These are phyloP conservation scores for Penicillium tannophilum DNA, from an alignment of 495 filamentous ascomycete species.

Conservation along the genomic window DNA sequence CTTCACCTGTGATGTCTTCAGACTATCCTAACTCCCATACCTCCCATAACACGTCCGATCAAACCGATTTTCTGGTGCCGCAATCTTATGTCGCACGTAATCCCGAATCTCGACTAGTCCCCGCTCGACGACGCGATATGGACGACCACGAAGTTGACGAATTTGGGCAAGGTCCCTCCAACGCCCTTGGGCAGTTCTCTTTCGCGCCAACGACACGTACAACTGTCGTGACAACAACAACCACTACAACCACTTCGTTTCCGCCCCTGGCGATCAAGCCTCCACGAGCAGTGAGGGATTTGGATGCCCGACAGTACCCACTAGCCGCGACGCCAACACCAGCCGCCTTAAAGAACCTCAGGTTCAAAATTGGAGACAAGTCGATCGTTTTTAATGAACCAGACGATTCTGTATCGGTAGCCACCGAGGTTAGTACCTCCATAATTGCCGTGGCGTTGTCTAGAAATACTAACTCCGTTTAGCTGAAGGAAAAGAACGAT, in stretches of 20 bases:
- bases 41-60: conserved; percentile 13
- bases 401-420: conserved; percentile 55
- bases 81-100: conserved; percentile 18
- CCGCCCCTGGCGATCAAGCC: conserved; percentile 79
- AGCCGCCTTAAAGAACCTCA: conserved; percentile 67
- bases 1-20: conserved; percentile 23
- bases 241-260: conserved; percentile 86
- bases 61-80: conserved; percentile 20
- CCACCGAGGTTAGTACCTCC: conserved; percentile 54
- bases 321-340: conserved; percentile 82
- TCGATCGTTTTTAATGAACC: conserved; percentile 69
- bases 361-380: conserved; percentile 68
- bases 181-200: conserved; percentile 64
- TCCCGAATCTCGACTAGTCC: conserved; percentile 22
- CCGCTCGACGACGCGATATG: conserved; percentile 30
- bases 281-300: conserved; percentile 68
- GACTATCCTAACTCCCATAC: conserved; percentile 19
- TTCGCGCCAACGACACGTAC: conserved; percentile 73
- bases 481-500: conserved; percentile 54
- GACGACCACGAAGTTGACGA: conserved; percentile 31
- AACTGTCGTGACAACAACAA: conserved; percentile 88
- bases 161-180: conserved; percentile 24
- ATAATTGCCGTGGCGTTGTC: not conserved
- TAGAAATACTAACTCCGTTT: conserved; percentile 17
- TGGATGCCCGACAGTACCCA: conserved; percentile 89